Percentiles rank a stretch among this genome's conserved stretches.
phyloP scores from a whole-genome alignment of 78 protist species.

The Neovahlkampfia damariscottae region DNA sequence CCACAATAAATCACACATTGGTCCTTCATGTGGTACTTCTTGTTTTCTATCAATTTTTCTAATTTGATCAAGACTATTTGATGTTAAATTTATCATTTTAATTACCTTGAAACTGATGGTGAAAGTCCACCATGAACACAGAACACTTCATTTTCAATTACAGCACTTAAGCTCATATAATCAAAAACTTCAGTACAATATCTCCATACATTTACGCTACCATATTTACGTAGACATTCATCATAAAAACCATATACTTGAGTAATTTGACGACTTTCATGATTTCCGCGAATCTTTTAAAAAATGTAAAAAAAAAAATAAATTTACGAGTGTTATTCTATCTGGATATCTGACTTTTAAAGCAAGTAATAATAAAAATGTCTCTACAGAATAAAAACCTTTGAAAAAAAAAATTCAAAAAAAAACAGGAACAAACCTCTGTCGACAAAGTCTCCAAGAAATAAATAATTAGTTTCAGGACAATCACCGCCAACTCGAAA shows the following conservation, averaged over 20 bases:
- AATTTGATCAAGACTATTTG: conserved; percentile 91
- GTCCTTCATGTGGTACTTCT: conserved; percentile 98
- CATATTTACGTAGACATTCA: conserved; percentile 97
- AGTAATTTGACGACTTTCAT: conserved; percentile 98
- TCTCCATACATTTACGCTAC: conserved; percentile 93
- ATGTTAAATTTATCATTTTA: too few relatives aligned
- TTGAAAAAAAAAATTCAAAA: too few relatives aligned
- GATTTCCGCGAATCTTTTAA: conserved; percentile 99
- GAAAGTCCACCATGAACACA: conserved; percentile 99
- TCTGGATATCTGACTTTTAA: conserved; percentile 94
- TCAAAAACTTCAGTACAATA: conserved; percentile 97
- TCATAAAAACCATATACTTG: conserved; percentile 99
- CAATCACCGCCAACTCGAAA: conserved; percentile 89
- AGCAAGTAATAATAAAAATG: conserved; percentile 90
- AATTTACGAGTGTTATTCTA: conserved; percentile 84
- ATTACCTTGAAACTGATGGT: conserved; percentile 77
- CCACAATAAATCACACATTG: conserved; percentile 99
- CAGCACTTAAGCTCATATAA: conserved; percentile 85
- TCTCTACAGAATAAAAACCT: conserved; percentile 94
- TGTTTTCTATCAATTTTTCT: conserved; percentile 91
- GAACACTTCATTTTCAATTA: conserved; percentile 81
- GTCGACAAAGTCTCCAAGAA: conserved; percentile 99
- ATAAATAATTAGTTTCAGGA: conserved; percentile 92
- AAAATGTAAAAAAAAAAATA: too few relatives aligned
- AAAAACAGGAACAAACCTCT: too few relatives aligned